Percentiles rank a stretch among this genome's conserved stretches.
These are phyloP conservation scores for Carpinus viminea DNA, from an alignment of 306 rosid species.

Conservation along the genomic window DNA sequence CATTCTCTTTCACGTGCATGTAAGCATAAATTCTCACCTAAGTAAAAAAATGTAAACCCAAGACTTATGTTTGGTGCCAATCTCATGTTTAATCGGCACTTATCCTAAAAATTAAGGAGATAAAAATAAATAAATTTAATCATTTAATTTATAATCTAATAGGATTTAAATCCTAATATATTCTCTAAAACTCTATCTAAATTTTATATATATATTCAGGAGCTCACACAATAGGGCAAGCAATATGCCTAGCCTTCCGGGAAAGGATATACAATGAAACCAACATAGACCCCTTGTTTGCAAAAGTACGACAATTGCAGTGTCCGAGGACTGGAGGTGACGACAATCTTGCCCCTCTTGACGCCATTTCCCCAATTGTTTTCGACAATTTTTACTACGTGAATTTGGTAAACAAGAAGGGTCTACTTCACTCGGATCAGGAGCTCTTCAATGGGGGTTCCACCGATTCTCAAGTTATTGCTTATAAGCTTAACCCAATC, in stretches of 20 bases:
- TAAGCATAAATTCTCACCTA: too few species aligned
- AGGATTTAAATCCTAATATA: too few species aligned
- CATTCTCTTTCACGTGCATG: too few species aligned
- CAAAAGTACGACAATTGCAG: constrained; percentile 30
- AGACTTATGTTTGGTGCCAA: too few species aligned
- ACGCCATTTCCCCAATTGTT: constrained; percentile 24
- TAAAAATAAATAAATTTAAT: too few species aligned
- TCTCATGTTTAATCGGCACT: too few species aligned
- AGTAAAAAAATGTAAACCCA: too few species aligned
- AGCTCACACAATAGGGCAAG: constrained; percentile 40
- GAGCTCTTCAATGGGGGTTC: constrained; percentile 53
- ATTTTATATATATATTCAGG: constrained; percentile 27
- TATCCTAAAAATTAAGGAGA: too few species aligned
- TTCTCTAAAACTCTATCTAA: too few species aligned
- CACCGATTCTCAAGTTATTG: constrained; percentile 43
- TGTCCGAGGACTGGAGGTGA: constrained; percentile 60
- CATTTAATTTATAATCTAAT: too few species aligned
- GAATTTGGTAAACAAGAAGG: constrained; percentile 42
- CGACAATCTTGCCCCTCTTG: constrained; percentile 46
- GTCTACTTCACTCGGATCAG: constrained; percentile 63
- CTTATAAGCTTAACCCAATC: constrained; percentile 23
- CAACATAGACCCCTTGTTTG: constrained; percentile 52
- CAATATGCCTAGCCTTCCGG: constrained; percentile 42
- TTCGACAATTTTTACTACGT: constrained; percentile 58
- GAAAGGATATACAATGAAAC: constrained; percentile 53